A percentile compares a stretch with the other conserved stretches of the same genome.
Conservation (phyloP, 1,284 basidiomycete species). For the Ganoderma sp. region DNA sequence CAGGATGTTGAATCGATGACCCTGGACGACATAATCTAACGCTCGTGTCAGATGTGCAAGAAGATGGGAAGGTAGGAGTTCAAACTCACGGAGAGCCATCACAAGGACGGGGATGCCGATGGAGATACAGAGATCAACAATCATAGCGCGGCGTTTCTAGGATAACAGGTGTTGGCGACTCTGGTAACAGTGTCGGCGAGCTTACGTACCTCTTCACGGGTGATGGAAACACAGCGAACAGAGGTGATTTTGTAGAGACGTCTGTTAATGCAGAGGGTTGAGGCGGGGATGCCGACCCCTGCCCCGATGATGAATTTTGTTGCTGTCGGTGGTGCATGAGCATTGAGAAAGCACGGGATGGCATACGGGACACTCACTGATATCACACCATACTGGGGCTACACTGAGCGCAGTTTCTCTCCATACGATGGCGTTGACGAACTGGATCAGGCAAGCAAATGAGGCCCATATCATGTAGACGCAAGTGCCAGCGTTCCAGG, state of each 20-base stretch:
- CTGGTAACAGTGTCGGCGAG: too few relatives aligned
- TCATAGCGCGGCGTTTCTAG: background rate
- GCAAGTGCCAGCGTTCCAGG: slow-evolving; percentile 53
- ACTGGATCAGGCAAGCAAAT: slow-evolving; percentile 44
- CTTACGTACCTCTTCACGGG: slow-evolving; percentile 16
- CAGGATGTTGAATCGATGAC: slow-evolving; percentile 48
- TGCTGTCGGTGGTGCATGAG: too few relatives aligned
- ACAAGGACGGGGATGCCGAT: background rate
- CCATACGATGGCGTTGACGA: slow-evolving; percentile 53
- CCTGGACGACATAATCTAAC: slow-evolving; percentile 16
- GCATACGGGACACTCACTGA: slow-evolving; percentile 42
- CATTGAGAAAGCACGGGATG: too few relatives aligned
- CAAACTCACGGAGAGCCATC: background rate
- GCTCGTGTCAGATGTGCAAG: too few relatives aligned
- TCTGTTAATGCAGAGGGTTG: slow-evolving; percentile 63
- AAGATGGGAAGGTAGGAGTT: too few relatives aligned
- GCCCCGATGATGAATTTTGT: slow-evolving; percentile 51
- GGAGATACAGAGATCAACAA: background rate
- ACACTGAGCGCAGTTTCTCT: slow-evolving; percentile 41
- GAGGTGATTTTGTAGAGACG: slow-evolving; percentile 54
- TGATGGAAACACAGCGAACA: slow-evolving; percentile 52
- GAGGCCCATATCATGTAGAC: slow-evolving; percentile 49
- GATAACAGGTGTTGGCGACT: too few relatives aligned
- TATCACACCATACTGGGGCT: slow-evolving; percentile 51
- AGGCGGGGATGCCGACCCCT: slow-evolving; percentile 54